Evolutionary conservation across 306 rosid species (phyloP).

Genomic region (Fragaria ananassa): DNA sequence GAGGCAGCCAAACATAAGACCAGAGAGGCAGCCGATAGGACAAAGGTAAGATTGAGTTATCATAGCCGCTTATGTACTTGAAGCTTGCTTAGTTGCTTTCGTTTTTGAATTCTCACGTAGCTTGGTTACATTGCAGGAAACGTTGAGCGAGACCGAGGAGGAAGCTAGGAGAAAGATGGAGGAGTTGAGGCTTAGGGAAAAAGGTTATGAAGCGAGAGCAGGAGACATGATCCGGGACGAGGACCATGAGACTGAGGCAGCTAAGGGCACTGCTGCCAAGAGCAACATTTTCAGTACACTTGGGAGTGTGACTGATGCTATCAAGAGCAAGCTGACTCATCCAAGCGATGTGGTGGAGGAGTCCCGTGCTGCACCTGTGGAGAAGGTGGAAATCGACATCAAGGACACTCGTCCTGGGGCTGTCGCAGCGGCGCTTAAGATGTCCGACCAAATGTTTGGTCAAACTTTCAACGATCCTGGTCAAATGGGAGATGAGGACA

Average conservation of each 20-base stretch:
- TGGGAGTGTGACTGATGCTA: neutral
- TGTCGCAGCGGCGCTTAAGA: slow-evolving; percentile 38
- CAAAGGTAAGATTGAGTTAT: slow-evolving; percentile 25
- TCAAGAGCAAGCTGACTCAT: slow-evolving; percentile 11
- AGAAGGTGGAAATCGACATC: slow-evolving; percentile 26
- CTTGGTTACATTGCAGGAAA: slow-evolving; percentile 40
- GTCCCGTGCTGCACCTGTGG: slow-evolving; percentile 7
- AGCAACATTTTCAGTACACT: neutral
- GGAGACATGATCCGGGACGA: neutral
- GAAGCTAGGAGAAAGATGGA: slow-evolving; percentile 48
- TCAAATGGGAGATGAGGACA: slow-evolving; percentile 37
- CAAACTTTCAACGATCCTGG: slow-evolving; percentile 50
- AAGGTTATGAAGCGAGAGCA: slow-evolving; percentile 18
- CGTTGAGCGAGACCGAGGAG: slow-evolving; percentile 39
- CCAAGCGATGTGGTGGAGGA: slow-evolving; percentile 24
- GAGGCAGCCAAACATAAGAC: slow-evolving; percentile 45
- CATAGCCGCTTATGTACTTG: neutral
- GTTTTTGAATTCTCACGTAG: neutral
- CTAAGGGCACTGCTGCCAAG: neutral
- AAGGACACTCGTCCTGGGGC: slow-evolving; percentile 52
- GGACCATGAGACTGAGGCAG: slow-evolving; percentile 8
- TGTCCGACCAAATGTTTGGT: slow-evolving; percentile 45
- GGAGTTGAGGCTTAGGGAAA: slow-evolving; percentile 26
- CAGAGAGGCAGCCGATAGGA: slow-evolving; percentile 34
- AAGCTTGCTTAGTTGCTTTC: neutral